Percentiles rank a stretch among this genome's conserved stretches.
phyloP scores from a whole-genome alignment of 306 rosid genomes.

The Vachellia collinsii region DNA sequence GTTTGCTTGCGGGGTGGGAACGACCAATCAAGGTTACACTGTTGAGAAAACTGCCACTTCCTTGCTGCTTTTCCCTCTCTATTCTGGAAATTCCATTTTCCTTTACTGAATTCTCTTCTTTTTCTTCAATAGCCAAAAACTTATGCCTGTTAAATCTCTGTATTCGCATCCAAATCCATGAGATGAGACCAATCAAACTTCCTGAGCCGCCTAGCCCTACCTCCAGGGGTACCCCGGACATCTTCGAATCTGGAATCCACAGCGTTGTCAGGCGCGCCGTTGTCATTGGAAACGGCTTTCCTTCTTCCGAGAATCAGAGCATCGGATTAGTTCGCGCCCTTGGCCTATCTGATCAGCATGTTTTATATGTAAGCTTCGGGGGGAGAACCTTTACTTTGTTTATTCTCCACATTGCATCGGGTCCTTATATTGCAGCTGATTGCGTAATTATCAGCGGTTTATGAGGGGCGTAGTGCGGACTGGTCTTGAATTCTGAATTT shows the following conservation, averaged over 20 bases:
- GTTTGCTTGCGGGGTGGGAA: background rate
- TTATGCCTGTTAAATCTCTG: constrained; percentile 12
- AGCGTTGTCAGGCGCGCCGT: constrained; percentile 82
- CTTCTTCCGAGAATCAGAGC: constrained; percentile 84
- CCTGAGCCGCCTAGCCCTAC: constrained; percentile 87
- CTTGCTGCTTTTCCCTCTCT: background rate
- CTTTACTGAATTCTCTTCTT: background rate
- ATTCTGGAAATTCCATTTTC: background rate
- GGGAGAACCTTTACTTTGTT: background rate
- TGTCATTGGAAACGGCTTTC: constrained; percentile 77
- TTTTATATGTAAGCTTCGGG: constrained; percentile 55
- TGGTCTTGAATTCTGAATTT: constrained; percentile 20
- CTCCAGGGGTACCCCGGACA: constrained; percentile 59
- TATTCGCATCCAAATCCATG: background rate
- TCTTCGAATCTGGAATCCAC: constrained; percentile 84
- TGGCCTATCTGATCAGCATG: constrained; percentile 75
- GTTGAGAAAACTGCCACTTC: constrained; percentile 16
- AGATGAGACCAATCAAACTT: constrained; percentile 77
- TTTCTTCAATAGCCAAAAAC: background rate
- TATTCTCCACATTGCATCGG: background rate
- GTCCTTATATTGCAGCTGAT: background rate
- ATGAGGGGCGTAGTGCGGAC: background rate
- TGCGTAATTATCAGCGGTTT: background rate
- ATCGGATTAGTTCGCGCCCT: constrained; percentile 89
- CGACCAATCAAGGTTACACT: background rate